Evolutionary conservation across 805 yeast genomes (phyloP), one percentile per base, ranked within the genome.

Genomic region (Cyberlindnera samutprakarnensis): DNA sequence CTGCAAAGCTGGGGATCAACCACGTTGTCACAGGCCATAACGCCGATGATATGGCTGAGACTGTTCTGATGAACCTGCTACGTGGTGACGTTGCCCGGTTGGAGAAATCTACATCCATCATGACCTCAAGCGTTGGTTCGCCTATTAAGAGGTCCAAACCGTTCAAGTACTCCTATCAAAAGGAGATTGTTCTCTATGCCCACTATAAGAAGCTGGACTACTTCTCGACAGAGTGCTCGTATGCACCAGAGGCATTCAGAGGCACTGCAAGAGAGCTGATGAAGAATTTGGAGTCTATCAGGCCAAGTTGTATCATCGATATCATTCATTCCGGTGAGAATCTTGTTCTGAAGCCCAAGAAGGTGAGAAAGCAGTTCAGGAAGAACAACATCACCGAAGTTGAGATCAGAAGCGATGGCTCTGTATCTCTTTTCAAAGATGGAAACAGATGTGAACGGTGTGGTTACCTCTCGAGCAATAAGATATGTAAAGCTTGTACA

Each of bases 41-140:
- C 56, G 99, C 99, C 0, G 99, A 92, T 56, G 99, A 92, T 59
- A 83, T 92, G 85, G 99, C 99, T 2, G 99, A 92, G 51, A 92
- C 99, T 0, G 95, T 92, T 5, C 59, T 92, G 33, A 90, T 92
- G 97, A 92, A 92, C 56, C 59, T 92, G 27, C 61, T 92, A 18
- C 68, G 99, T 46, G 99, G 99, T n/a, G 99, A 92, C 53, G 80
- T 87, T 6, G 94, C 95, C 16, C 68, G 99, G 42, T 63, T 92
- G 34, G 97, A 85, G 51, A 76, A 80, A 43, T 86, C 96, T 13
- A 84, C 95, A 8, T 70, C 81, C 15, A 86, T 92, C 25, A 69
- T 90, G 39, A 92, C 98, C 0, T 75, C 75, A 37, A 78, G 86
- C 13, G 61, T 77, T 0, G 92, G 90, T 10, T 83, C 95, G 3